phyloP scores from a whole-genome alignment of 1,139 yeast species.

The Pichia sp. region DNA sequence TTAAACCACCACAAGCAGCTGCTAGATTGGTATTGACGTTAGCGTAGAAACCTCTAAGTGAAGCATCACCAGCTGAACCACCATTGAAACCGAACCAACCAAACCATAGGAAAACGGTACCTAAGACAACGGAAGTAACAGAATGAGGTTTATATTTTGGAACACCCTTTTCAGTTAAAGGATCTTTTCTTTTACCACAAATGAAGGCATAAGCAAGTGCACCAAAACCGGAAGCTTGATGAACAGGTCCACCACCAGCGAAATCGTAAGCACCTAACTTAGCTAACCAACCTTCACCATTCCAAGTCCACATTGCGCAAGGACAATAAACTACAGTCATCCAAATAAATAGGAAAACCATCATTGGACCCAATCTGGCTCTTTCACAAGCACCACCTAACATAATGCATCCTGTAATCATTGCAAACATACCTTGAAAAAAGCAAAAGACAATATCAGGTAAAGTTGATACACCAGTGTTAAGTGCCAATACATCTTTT shows the following conservation, averaged over 20 bases:
- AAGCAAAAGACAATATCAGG: conserved; percentile 87
- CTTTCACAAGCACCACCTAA: conserved; percentile 97
- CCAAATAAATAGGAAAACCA: conserved; percentile 90
- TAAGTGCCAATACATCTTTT: conserved; percentile 76
- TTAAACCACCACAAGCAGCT: conserved; percentile 83
- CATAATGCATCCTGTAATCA: conserved; percentile 86
- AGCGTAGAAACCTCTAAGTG: conserved; percentile 91
- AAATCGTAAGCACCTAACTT: conserved; percentile 82
- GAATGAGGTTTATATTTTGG: conserved; percentile 92
- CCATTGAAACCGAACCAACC: conserved; percentile 99
- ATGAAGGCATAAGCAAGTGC: conserved; percentile 88
- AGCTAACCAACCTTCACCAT: conserved; percentile 80
- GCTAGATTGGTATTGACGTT: conserved; percentile 88
- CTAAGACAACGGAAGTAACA: conserved; percentile 82
- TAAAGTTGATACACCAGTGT: conserved; percentile 51
- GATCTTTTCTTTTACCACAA: conserved; percentile 88
- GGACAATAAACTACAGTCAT: conserved; percentile 95
- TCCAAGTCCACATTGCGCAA: conserved; percentile 96
- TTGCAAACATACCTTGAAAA: conserved; percentile 95
- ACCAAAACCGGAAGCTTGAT: conserved; percentile 88
- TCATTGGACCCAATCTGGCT: conserved; percentile 94
- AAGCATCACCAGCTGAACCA: conserved; percentile 89
- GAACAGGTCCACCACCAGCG: conserved; percentile 99
- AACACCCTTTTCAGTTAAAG: conserved; percentile 56
- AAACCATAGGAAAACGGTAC: conserved; percentile 91